Evolutionary conservation across 305 asterid species (phyloP).

Genomic region (Rubia occidens): DNA sequence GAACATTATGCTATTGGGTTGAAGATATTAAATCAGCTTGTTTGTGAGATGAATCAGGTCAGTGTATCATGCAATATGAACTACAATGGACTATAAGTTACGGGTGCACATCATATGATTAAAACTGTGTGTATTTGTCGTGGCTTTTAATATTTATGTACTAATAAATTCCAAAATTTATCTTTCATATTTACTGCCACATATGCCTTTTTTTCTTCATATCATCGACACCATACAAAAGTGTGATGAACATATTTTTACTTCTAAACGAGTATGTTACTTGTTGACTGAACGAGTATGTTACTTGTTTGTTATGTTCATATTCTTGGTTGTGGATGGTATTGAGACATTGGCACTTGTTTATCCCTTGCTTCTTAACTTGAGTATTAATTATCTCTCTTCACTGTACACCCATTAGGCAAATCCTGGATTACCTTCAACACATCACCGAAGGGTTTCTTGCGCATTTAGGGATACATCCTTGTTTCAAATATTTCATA

Average conservation of each 20-base stretch:
- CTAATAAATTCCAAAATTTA: not conserved
- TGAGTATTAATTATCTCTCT: conserved; percentile 10
- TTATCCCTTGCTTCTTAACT: not conserved
- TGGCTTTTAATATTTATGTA: not conserved
- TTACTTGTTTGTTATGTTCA: not conserved
- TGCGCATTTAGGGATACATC: conserved; percentile 85
- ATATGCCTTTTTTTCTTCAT: not conserved
- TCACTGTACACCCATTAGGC: conserved; percentile 41
- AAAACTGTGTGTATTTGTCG: not conserved
- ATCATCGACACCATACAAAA: not conserved
- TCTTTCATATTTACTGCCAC: not conserved
- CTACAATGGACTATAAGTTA: not conserved
- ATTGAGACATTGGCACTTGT: not conserved
- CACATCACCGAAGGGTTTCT: conserved; percentile 96
- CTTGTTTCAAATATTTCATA: conserved; percentile 84
- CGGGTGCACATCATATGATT: not conserved
- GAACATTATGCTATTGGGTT: conserved; percentile 85
- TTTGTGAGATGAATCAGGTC: conserved; percentile 97
- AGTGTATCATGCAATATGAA: conserved; percentile 9
- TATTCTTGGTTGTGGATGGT: not conserved
- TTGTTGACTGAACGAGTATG: not conserved
- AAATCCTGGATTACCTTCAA: conserved; percentile 84
- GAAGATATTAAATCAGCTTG: conserved; percentile 93
- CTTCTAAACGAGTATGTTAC: too few relatives aligned
- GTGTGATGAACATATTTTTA: not conserved